Conservation (phyloP, 352 stramenopile species). For the Globisporangium splendens region DNA sequence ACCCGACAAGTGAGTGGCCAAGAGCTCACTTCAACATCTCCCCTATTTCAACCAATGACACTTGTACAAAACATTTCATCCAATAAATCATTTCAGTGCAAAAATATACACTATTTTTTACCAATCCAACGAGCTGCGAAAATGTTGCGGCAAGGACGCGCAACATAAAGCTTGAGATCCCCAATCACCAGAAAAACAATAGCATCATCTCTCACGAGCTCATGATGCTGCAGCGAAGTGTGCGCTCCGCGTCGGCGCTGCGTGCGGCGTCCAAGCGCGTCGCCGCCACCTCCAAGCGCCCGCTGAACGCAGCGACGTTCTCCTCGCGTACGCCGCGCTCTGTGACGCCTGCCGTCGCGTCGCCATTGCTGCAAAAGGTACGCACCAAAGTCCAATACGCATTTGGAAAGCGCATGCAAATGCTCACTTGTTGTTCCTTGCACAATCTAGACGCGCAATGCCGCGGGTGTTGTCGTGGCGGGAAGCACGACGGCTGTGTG, state of each 20-base stretch:
- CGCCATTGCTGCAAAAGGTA: conserved; percentile 35
- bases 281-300: neutral
- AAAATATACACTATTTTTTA: too few species aligned
- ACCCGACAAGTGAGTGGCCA: neutral
- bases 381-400: too few species aligned
- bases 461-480: conserved; percentile 27
- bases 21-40: neutral
- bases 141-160: conserved; percentile 3
- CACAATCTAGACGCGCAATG: conserved; percentile 15
- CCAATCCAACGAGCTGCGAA: neutral
- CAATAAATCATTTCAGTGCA: neutral
- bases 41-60: neutral
- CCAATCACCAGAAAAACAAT: neutral
- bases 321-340: conserved; percentile 1
- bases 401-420: too few species aligned
- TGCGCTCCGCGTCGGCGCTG: neutral
- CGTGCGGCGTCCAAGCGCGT: conserved; percentile 4
- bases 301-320: neutral
- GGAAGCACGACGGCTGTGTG: conserved; percentile 49
- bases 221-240: conserved; percentile 9
- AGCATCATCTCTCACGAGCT: neutral
- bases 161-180: conserved; percentile 1
- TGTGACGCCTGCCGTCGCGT: conserved; percentile 14
- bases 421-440: neutral
- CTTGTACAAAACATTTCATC: neutral